These are phyloP conservation scores for Dipteronia sinensis DNA, from an alignment of 345 rosid genomes.

Conservation along the genomic window DNA sequence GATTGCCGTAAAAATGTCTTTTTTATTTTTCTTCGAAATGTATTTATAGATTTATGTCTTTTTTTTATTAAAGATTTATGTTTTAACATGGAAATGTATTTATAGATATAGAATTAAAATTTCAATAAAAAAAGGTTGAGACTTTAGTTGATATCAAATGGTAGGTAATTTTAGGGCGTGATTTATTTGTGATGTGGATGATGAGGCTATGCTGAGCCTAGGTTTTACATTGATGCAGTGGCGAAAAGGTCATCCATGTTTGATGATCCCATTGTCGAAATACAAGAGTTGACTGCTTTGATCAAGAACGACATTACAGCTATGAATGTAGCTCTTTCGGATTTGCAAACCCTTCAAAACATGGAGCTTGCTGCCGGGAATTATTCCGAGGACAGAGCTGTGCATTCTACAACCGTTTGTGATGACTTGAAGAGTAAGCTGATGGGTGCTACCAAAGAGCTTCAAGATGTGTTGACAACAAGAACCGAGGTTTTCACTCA, in stretches of 20 bases:
- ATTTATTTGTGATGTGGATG: too few species aligned
- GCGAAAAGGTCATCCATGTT: conserved; percentile 87
- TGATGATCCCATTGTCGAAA: conserved; percentile 75
- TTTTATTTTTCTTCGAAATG: neutral
- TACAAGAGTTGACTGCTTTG: conserved; percentile 79
- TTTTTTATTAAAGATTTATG: neutral
- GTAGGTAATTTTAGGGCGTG: too few species aligned
- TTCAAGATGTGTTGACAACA: conserved; percentile 75
- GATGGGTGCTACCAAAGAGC: conserved; percentile 78
- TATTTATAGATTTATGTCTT: too few species aligned
- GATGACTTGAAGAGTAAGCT: conserved; percentile 85
- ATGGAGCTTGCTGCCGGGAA: conserved; percentile 77
- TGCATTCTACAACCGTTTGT: conserved; percentile 75
- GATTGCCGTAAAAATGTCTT: neutral
- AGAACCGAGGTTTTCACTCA: conserved; percentile 72
- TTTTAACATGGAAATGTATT: neutral
- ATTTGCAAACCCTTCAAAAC: conserved; percentile 78
- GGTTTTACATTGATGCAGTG: conserved; percentile 45
- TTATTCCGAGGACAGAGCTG: conserved; percentile 70
- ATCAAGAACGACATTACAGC: conserved; percentile 83
- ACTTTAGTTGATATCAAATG: too few species aligned
- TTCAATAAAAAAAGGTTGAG: too few species aligned
- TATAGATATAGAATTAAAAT: neutral
- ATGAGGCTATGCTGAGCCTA: conserved; percentile 5
- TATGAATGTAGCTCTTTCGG: conserved; percentile 70